A percentile compares a stretch with the other conserved stretches of the same genome.
phyloP scores from a whole-genome alignment of 106 monocot species.

The Amphibolis antarctica region DNA sequence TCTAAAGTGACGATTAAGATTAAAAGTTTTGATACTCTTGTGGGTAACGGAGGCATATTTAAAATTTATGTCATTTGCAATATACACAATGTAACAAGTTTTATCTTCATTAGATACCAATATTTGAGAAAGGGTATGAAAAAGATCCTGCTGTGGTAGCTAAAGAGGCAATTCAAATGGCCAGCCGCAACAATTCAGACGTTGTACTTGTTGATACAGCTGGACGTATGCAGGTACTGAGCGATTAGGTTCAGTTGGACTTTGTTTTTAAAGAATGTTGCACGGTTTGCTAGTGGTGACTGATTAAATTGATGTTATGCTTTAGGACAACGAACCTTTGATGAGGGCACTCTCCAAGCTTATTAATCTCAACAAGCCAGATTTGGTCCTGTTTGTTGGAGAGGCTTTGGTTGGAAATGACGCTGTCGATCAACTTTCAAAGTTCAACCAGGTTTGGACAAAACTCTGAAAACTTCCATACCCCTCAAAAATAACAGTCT shows the following conservation, averaged over 20 bases:
- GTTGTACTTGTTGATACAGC: conserved; percentile 99
- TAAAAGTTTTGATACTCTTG: too few relatives aligned
- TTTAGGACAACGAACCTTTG: conserved; percentile 86
- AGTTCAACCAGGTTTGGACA: conserved; percentile 71
- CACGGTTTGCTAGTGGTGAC: neutral
- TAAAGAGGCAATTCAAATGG: conserved; percentile 90
- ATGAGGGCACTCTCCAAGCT: conserved; percentile 99
- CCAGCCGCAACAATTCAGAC: conserved; percentile 66
- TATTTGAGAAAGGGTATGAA: conserved; percentile 97
- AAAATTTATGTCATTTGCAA: neutral
- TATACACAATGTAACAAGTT: neutral
- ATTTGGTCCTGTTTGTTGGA: conserved; percentile 95
- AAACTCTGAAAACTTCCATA: too few relatives aligned
- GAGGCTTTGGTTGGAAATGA: conserved; percentile 97
- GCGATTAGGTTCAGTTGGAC: neutral
- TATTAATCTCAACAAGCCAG: conserved; percentile 88
- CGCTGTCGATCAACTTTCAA: conserved; percentile 90
- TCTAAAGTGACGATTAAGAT: too few relatives aligned
- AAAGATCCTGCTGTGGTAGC: conserved; percentile 98
- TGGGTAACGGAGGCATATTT: too few relatives aligned
- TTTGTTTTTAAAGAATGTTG: neutral
- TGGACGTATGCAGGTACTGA: conserved; percentile 86
- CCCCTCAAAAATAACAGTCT: neutral
- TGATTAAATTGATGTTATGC: neutral
- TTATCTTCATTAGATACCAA: conserved; percentile 64